Evolutionary conservation across 257 asterid species (phyloP).

Genomic region (Lycium barbarum): DNA sequence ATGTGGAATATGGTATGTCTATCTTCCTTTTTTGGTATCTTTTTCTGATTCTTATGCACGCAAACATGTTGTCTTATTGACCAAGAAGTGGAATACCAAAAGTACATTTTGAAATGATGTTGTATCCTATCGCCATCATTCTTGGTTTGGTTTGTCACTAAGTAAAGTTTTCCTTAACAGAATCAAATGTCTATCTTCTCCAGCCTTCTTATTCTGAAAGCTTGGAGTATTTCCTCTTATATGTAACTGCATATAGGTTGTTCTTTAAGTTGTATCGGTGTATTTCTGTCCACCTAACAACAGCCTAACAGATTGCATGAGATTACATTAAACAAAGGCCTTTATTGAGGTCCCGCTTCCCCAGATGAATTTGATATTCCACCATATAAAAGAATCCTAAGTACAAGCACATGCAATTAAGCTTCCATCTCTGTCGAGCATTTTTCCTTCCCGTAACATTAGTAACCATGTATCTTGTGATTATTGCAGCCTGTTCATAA

Average conservation of each 20-base stretch:
- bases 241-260: background rate
- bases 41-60: conserved; percentile 23
- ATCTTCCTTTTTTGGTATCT: conserved; percentile 11
- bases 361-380: background rate
- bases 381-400: conserved; percentile 4
- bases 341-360: background rate
- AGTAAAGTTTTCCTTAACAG: background rate
- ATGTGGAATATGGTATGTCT: conserved; percentile 98
- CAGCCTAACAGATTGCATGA: background rate
- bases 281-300: background rate
- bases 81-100: background rate
- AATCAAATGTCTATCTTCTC: conserved; percentile 16
- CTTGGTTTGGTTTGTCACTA: background rate
- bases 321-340: background rate
- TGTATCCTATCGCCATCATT: background rate
- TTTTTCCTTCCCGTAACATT: background rate
- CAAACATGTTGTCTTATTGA: background rate
- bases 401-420: conserved; percentile 2
- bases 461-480: conserved; percentile 17
- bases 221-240: no score
- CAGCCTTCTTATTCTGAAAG: no score
- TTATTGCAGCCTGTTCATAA: conserved; percentile 94
- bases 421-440: background rate
- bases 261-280: background rate
- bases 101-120: conserved; percentile 21